Conservation (phyloP, 2,329 filamentous ascomycete genomes). For the Microcyclospora pomicola region DNA sequence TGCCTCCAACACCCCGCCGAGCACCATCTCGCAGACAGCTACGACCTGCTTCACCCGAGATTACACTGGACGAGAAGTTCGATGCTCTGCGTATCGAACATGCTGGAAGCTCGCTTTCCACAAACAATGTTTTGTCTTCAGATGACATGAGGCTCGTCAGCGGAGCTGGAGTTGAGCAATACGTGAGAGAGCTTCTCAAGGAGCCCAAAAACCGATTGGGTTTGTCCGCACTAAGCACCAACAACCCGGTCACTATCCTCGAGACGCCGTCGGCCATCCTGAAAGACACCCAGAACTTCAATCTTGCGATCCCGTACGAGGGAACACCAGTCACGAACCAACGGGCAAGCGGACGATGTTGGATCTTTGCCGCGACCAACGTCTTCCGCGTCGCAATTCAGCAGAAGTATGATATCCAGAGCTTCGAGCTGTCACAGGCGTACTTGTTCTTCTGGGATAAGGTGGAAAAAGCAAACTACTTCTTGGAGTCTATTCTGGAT, state of each 20-base stretch:
- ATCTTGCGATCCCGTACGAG: conserved; percentile 67
- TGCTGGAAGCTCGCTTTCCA: conserved; percentile 3
- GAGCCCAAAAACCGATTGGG: conserved; percentile 51
- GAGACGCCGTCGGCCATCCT: conserved; percentile 49
- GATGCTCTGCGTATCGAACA: conserved; percentile 20
- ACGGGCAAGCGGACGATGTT: conserved; percentile 67
- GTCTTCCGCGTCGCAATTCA: conserved; percentile 81
- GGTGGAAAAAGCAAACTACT: conserved; percentile 81
- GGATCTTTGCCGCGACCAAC: conserved; percentile 86
- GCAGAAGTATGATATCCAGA: conserved; percentile 62
- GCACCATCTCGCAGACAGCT: background rate
- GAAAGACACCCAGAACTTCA: conserved; percentile 67
- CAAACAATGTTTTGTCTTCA: conserved; percentile 9
- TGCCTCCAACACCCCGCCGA: conserved; percentile 1
- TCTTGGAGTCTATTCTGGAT: conserved; percentile 69
- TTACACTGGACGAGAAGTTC: conserved; percentile 22
- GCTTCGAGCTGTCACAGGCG: conserved; percentile 74
- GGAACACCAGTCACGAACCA: conserved; percentile 78
- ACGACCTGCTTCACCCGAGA: conserved; percentile 2
- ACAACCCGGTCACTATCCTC: conserved; percentile 53
- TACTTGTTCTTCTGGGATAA: conserved; percentile 94
- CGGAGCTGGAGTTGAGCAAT: conserved; percentile 17
- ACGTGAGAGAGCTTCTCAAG: conserved; percentile 20
- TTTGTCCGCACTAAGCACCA: conserved; percentile 55
- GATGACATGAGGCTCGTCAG: conserved; percentile 17